Evolutionary conservation across 495 filamentous ascomycete genomes (phyloP).

Genomic region (Aspergillus wentii): DNA sequence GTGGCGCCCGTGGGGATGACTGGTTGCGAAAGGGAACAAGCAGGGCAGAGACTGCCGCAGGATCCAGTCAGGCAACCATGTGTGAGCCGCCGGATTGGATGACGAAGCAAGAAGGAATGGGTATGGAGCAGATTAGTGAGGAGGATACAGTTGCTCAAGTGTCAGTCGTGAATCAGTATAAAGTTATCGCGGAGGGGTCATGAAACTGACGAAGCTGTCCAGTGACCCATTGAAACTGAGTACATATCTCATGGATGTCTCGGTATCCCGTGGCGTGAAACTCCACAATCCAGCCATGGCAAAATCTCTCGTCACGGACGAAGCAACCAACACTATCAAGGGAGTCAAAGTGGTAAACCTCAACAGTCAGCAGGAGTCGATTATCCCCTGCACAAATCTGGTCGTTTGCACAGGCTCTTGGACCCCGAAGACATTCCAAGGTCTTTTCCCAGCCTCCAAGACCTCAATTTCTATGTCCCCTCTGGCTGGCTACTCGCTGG

Average conservation of each 20-base stretch:
- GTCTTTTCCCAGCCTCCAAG: slow-evolving; percentile 55
- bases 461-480: slow-evolving; percentile 49
- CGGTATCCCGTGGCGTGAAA: slow-evolving; percentile 53
- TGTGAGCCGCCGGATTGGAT: slow-evolving; percentile 52
- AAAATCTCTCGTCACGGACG: slow-evolving; percentile 45
- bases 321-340: slow-evolving; percentile 36
- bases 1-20: slow-evolving; percentile 45
- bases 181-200: too few species aligned
- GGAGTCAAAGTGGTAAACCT: slow-evolving; percentile 42
- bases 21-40: slow-evolving; percentile 62
- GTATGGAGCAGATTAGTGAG: slow-evolving; percentile 58
- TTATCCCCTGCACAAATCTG: slow-evolving; percentile 48
- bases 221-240: slow-evolving; percentile 60
- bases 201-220: slow-evolving; percentile 7
- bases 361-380: slow-evolving; percentile 15
- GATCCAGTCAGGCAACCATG: slow-evolving; percentile 3
- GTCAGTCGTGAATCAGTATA: too few species aligned
- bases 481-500: slow-evolving; percentile 68
- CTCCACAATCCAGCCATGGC: slow-evolving; percentile 62
- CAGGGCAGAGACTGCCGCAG: slow-evolving; percentile 49
- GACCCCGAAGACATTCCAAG: slow-evolving; percentile 56
- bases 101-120: slow-evolving; percentile 40
- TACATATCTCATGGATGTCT: slow-evolving; percentile 56
- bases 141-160: slow-evolving; percentile 61
- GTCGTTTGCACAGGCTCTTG: slow-evolving; percentile 67